phyloP scores from a whole-genome alignment of 139 green algal genomes.

The Chlorella sp. region DNA sequence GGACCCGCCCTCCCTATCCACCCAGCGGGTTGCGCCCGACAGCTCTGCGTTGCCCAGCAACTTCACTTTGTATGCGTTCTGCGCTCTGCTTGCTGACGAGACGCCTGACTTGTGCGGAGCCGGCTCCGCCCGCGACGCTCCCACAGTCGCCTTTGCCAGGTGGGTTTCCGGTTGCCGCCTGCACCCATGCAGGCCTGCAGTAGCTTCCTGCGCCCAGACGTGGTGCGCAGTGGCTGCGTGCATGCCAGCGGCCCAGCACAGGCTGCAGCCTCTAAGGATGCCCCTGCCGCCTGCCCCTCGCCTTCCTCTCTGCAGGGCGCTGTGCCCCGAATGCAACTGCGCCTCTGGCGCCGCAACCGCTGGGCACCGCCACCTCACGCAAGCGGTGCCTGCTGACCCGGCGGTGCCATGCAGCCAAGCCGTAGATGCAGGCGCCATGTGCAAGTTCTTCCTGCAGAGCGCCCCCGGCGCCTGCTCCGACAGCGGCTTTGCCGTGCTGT shows the following conservation, averaged over 20 bases:
- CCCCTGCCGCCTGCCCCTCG: background rate
- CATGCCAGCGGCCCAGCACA: too few relatives aligned
- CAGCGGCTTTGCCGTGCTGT: background rate
- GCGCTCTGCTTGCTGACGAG: background rate
- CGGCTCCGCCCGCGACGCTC: background rate
- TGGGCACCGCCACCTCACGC: background rate
- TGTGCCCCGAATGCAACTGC: conserved; percentile 1
- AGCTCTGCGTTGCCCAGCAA: background rate
- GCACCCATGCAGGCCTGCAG: background rate
- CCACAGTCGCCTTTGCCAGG: background rate
- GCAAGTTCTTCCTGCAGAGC: background rate
- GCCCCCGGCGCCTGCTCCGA: background rate
- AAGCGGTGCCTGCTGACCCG: background rate
- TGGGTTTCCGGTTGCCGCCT: background rate
- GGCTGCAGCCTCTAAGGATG: too few relatives aligned
- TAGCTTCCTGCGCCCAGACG: background rate
- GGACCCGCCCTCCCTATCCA: background rate
- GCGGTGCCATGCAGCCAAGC: conserved; percentile 7
- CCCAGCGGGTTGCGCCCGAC: background rate
- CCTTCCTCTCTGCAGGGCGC: background rate
- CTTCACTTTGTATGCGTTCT: background rate
- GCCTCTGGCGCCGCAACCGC: background rate
- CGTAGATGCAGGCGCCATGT: background rate
- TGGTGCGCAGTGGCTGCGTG: too few relatives aligned
- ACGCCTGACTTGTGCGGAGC: too few relatives aligned